phyloP scores from a whole-genome alignment of 73 alveolate genomes.

The Paramecium octaurelia region DNA sequence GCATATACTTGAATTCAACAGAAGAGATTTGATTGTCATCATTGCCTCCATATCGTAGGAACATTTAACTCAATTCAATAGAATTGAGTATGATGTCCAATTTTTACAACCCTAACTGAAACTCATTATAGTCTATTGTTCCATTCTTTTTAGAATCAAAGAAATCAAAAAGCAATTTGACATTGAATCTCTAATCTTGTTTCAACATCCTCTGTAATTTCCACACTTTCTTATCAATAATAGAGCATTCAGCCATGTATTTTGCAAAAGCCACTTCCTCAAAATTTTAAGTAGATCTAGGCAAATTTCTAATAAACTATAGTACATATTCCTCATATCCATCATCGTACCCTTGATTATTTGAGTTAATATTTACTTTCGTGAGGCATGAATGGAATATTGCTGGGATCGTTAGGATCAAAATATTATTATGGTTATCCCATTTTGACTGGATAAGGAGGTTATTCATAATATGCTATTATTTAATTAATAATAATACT shows the following conservation, averaged over 20 bases:
- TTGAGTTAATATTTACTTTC: background rate
- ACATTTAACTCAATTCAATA: background rate
- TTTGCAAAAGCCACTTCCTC: slow-evolving; percentile 44
- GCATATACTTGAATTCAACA: slow-evolving; percentile 15
- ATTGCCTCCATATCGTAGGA: slow-evolving; percentile 7
- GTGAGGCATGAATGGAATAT: slow-evolving; percentile 37
- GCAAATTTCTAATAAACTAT: background rate
- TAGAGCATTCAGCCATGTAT: slow-evolving; percentile 29
- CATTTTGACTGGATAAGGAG: background rate
- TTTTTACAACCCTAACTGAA: slow-evolving; percentile 30
- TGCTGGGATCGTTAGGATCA: slow-evolving; percentile 44
- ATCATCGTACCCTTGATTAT: background rate
- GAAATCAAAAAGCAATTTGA: slow-evolving; percentile 15
- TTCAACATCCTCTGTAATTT: background rate
- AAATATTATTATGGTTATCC: background rate
- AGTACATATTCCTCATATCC: slow-evolving; percentile 11
- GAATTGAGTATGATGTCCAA: background rate
- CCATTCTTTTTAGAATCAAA: slow-evolving; percentile 11
- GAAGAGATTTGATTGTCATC: slow-evolving; percentile 9
- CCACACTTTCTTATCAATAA: slow-evolving; percentile 6
- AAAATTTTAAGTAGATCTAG: background rate
- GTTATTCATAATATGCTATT: background rate
- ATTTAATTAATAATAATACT: background rate
- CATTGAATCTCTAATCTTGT: slow-evolving; percentile 28
- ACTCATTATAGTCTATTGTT: slow-evolving; percentile 18